Percentiles rank a stretch among this genome's conserved stretches.
Evolutionary conservation across 129 eudicot genomes (phyloP).

Genomic region (Scalesia atractyloides): DNA sequence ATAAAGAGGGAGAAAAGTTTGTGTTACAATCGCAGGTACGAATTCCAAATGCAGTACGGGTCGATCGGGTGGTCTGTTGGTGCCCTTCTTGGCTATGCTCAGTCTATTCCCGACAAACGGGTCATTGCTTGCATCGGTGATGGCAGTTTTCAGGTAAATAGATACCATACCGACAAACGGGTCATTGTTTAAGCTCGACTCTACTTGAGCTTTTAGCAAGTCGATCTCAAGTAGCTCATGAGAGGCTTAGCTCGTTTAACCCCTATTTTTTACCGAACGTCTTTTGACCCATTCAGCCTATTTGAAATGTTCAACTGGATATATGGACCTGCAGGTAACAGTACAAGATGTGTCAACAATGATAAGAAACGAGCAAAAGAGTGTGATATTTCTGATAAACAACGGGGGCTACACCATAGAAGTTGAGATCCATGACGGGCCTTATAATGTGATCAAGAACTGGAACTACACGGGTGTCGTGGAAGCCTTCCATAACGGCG

Average conservation of each 20-base stretch:
- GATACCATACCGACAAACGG: background rate
- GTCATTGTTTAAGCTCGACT: too few species aligned
- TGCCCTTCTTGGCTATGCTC: slow-evolving; percentile 67
- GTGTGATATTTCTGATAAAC: slow-evolving; percentile 50
- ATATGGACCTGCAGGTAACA: slow-evolving; percentile 32
- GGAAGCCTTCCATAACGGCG: slow-evolving; percentile 50
- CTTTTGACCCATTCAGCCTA: background rate
- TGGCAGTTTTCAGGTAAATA: slow-evolving; percentile 56
- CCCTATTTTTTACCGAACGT: background rate
- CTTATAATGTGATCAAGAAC: slow-evolving; percentile 60
- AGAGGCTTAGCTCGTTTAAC: background rate
- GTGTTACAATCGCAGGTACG: slow-evolving; percentile 51
- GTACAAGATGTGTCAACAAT: slow-evolving; percentile 59
- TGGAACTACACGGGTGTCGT: slow-evolving; percentile 60
- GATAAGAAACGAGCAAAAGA: slow-evolving; percentile 49
- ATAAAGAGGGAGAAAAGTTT: slow-evolving; percentile 39
- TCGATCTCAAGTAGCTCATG: too few species aligned
- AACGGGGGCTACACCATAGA: slow-evolving; percentile 64
- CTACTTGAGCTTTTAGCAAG: too few species aligned
- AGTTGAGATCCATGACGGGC: slow-evolving; percentile 64
- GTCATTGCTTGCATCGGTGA: slow-evolving; percentile 61
- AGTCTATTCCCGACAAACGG: slow-evolving; percentile 50
- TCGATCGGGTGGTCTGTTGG: slow-evolving; percentile 77
- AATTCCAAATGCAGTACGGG: slow-evolving; percentile 70
- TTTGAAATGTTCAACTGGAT: background rate